phyloP scores from a whole-genome alignment of 805 yeast genomes.

The Teunomyces gatunensis region DNA sequence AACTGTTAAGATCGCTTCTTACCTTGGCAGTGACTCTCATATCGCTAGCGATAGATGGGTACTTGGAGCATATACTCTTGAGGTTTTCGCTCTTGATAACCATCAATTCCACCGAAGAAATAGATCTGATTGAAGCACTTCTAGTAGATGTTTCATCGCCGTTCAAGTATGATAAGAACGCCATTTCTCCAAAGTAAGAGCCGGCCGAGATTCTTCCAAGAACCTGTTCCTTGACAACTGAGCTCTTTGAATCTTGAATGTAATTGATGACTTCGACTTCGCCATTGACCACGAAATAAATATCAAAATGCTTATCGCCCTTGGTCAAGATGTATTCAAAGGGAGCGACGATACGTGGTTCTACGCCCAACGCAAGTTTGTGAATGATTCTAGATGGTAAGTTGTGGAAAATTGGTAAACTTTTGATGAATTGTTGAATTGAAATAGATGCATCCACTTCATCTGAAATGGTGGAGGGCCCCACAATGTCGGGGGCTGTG shows the following conservation, averaged over 20 bases:
- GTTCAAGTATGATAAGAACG: constrained; percentile 52
- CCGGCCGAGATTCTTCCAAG: constrained; percentile 62
- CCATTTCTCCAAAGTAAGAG: constrained; percentile 75
- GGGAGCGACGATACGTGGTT: constrained; percentile 50
- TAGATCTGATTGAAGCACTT: constrained; percentile 64
- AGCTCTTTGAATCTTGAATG: constrained; percentile 9
- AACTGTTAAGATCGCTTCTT: constrained; percentile 35
- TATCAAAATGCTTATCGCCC: constrained; percentile 60
- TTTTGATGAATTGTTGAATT: constrained; percentile 55
- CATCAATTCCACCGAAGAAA: constrained; percentile 57
- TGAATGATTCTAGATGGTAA: constrained; percentile 61
- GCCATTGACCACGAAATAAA: constrained; percentile 65
- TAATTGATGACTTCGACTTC: constrained; percentile 62
- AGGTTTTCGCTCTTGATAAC: constrained; percentile 57
- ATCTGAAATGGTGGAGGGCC: constrained; percentile 13
- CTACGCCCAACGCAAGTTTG: constrained; percentile 61
- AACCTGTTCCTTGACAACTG: constrained; percentile 31
- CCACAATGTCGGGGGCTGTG: constrained; percentile 7
- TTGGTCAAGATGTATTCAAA: constrained; percentile 60
- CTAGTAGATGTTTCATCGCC: constrained; percentile 30
- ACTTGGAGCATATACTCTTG: constrained; percentile 52
- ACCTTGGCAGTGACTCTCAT: constrained; percentile 60
- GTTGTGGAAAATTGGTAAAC: constrained; percentile 56
- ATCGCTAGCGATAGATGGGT: constrained; percentile 57
- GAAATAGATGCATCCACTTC: constrained; percentile 53